Percentiles rank a stretch among this genome's conserved stretches.
Conservation (phyloP, 345 rosid species). For the Ricinus communis region DNA sequence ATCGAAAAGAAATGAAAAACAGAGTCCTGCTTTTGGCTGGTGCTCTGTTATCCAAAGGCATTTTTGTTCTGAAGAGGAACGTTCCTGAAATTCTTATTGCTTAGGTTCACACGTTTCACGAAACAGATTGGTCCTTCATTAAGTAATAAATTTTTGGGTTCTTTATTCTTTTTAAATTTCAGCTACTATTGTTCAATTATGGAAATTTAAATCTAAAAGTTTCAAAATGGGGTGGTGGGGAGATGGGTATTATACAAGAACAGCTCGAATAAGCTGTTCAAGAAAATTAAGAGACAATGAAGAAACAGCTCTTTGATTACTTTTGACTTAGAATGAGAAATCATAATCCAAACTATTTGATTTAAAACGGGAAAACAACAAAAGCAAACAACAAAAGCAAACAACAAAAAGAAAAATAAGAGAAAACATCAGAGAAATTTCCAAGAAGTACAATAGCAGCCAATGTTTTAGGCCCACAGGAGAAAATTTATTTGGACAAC, state of each 20-base stretch:
- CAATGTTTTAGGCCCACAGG: not conserved
- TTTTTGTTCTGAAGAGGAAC: not conserved
- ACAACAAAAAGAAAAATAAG: not conserved
- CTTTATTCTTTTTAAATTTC: not conserved
- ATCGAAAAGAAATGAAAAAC: too few species aligned
- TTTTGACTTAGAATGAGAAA: too few species aligned
- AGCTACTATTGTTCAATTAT: too few species aligned
- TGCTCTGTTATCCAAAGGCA: not conserved
- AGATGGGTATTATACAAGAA: too few species aligned
- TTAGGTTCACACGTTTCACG: slow-evolving; percentile 6
- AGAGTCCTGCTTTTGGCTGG: too few species aligned
- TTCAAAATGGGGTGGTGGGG: too few species aligned
- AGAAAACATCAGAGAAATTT: not conserved
- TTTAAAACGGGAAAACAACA: not conserved
- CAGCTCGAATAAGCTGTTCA: not conserved
- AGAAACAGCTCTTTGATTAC: not conserved
- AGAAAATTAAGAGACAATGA: not conserved
- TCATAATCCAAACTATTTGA: not conserved
- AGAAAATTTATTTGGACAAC: not conserved
- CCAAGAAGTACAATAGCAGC: not conserved
- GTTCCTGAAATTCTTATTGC: not conserved
- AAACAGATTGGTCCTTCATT: not conserved
- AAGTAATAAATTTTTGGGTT: not conserved
- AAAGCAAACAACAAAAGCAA: not conserved
- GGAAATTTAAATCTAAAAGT: too few species aligned